A percentile compares a stretch with the other conserved stretches of the same genome.
These are phyloP conservation scores for Fusarium tanahbumbuense DNA, from an alignment of 2,329 filamentous ascomycete genomes.

Conservation along the genomic window DNA sequence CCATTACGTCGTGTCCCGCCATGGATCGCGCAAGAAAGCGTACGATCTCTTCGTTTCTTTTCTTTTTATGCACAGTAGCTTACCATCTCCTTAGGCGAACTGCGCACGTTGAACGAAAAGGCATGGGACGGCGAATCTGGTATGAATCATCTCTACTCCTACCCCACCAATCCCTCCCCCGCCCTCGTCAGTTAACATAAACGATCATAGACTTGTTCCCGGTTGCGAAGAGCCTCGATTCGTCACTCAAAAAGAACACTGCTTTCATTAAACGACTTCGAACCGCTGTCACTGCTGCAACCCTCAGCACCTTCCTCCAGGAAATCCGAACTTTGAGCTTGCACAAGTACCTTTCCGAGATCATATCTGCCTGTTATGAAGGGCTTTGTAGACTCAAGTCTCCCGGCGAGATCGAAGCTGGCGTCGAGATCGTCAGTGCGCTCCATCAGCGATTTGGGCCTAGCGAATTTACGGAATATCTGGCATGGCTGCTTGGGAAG, in stretches of 20 bases:
- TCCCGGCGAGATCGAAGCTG: slow-evolving; percentile 89
- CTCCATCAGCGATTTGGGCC: slow-evolving; percentile 95
- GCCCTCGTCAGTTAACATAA: slow-evolving; percentile 34
- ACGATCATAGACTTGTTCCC: slow-evolving; percentile 75
- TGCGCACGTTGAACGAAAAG: slow-evolving; percentile 87
- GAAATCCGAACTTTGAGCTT: slow-evolving; percentile 92
- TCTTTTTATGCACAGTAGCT: slow-evolving; percentile 13
- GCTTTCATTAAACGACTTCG: slow-evolving; percentile 97
- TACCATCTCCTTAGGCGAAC: slow-evolving; percentile 72
- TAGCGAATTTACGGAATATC: slow-evolving; percentile 86
- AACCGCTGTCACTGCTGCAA: slow-evolving; percentile 84
- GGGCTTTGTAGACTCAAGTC: slow-evolving; percentile 92
- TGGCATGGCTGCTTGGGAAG: slow-evolving; percentile 92
- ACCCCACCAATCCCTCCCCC: slow-evolving; percentile 31
- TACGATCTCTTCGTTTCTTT: slow-evolving; percentile 50
- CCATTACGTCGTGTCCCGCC: slow-evolving; percentile 56
- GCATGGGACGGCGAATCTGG: slow-evolving; percentile 92
- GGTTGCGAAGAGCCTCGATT: slow-evolving; percentile 85
- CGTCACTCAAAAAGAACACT: slow-evolving; percentile 97
- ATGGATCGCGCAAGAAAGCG: slow-evolving; percentile 76
- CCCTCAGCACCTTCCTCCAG: slow-evolving; percentile 84
- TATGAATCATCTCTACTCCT: slow-evolving; percentile 55
- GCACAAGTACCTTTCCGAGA: slow-evolving; percentile 96
- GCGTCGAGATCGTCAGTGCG: slow-evolving; percentile 93
- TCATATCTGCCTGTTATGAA: slow-evolving; percentile 95